Base-by-base conservation (phyloP, 805 yeast genomes). In the Candida sithepensis region DNA sequence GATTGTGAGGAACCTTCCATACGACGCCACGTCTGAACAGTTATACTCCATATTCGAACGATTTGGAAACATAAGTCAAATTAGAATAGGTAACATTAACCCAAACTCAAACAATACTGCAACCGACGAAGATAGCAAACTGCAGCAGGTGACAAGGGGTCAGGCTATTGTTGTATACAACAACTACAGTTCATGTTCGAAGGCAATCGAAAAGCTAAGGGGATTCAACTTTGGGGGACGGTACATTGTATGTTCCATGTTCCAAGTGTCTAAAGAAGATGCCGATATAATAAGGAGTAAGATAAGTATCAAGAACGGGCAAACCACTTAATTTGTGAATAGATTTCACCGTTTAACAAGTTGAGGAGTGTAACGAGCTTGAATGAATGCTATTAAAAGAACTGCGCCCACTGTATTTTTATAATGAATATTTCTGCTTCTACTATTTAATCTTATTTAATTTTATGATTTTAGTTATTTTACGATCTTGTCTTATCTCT, bases 221-320 rank as follows among this genome's bases (percentile, higher is more conserved):
- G 88, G 88, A 1, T 77, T 75, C 50, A 81, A 81, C 55, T 77
- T 76, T 52, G 74, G 77, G 49, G 81, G 82, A 8, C 56, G 88
- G 46, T 82, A 82, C 56, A 55, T 82, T 30, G 82, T 82, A 22
- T 78, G 81, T 9, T 60, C 71, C 21, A n/a, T 44, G 19, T 44
- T 44, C 38, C 39, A 41, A 32, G 39, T 37, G 1, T 23, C 24
- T 18, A 28, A 24, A 7, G 19, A 23, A 8, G 39, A 42, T 24
- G 44, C 26, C 23, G 39, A 34, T 12, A 13, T 30, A 24, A 30
- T 19, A n/a, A 30, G 36, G 22, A 19, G 36, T 14, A 32, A 30
- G 43, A 30, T 30, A 12, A 32, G n/a, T 20, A 32, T 34, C 10
- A 34, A 34, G 20, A 34, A 16, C 18, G 38, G 34, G 10, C 28